These are phyloP conservation scores for Tuber magnatum DNA, from an alignment of 495 filamentous ascomycete species.

Conservation along the genomic window DNA sequence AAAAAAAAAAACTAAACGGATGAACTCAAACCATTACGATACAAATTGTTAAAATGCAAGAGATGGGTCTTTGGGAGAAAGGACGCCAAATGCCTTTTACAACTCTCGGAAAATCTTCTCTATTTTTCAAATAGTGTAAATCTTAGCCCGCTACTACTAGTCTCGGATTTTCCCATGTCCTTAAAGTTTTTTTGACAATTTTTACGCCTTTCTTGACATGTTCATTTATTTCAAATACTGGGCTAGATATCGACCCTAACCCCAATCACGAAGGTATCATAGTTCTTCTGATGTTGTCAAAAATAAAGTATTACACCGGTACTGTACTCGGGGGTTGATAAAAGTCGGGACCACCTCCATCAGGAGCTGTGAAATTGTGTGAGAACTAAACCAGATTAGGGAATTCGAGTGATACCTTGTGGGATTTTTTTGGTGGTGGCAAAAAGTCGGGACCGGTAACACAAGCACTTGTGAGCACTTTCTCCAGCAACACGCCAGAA, in stretches of 20 bases:
- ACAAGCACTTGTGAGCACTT: too few species aligned
- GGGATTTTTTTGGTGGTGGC: too few species aligned
- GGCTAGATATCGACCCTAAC: not conserved
- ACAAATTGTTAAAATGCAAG: not conserved
- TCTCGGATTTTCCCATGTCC: not conserved
- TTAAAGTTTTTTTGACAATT: not conserved
- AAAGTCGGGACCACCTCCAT: too few species aligned
- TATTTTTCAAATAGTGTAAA: not conserved
- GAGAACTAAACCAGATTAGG: too few species aligned
- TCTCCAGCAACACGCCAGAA: too few species aligned
- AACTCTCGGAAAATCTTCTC: not conserved
- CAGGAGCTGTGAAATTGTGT: too few species aligned
- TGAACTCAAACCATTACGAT: not conserved
- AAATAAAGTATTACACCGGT: not conserved
- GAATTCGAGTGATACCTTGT: too few species aligned
- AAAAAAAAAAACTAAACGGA: not conserved
- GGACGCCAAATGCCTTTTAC: not conserved
- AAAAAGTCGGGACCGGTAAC: too few species aligned
- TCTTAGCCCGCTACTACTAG: not conserved
- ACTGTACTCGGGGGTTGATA: too few species aligned
- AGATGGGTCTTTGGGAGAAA: not conserved
- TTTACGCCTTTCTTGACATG: not conserved
- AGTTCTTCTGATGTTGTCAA: not conserved
- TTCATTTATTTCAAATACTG: not conserved
- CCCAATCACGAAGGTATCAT: not conserved